Conservation (phyloP, 176 grass and related monocot species). For the Thinopyrum elongatum region DNA sequence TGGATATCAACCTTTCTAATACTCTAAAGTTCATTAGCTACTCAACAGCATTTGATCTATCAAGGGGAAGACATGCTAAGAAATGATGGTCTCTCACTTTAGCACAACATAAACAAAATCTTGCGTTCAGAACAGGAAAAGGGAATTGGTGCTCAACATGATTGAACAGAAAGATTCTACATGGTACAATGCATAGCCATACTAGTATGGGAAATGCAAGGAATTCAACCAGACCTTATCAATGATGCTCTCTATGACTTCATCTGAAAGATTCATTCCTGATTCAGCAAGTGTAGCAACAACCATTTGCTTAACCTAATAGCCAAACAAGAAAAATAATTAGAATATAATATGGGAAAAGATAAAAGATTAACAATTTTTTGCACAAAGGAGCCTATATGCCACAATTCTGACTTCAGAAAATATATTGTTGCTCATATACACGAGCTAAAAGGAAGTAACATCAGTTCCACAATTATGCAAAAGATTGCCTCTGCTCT, state of each 20-base stretch:
- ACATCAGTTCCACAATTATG: background rate
- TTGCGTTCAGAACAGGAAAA: background rate
- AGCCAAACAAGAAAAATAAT: conserved; percentile 10
- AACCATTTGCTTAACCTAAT: conserved; percentile 73
- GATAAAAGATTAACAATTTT: background rate
- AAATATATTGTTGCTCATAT: conserved; percentile 1
- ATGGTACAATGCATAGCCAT: background rate
- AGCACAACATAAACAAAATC: background rate
- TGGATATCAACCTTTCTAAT: background rate
- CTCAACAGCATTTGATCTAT: background rate
- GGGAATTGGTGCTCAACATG: background rate
- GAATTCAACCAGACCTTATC: conserved; percentile 43
- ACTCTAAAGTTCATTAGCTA: too few species aligned
- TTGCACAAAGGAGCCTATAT: background rate
- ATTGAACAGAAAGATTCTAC: background rate
- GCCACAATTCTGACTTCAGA: background rate
- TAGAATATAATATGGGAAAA: background rate
- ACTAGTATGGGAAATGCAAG: background rate
- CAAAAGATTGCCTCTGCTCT: background rate
- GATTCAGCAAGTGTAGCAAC: conserved; percentile 73
- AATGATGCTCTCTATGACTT: conserved; percentile 68
- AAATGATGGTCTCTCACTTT: background rate
- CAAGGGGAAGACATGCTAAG: background rate
- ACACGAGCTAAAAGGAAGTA: background rate
- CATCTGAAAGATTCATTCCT: conserved; percentile 73